These are phyloP conservation scores for Aspergillus sp. DNA, from an alignment of 2,329 filamentous ascomycete species.

Conservation along the genomic window DNA sequence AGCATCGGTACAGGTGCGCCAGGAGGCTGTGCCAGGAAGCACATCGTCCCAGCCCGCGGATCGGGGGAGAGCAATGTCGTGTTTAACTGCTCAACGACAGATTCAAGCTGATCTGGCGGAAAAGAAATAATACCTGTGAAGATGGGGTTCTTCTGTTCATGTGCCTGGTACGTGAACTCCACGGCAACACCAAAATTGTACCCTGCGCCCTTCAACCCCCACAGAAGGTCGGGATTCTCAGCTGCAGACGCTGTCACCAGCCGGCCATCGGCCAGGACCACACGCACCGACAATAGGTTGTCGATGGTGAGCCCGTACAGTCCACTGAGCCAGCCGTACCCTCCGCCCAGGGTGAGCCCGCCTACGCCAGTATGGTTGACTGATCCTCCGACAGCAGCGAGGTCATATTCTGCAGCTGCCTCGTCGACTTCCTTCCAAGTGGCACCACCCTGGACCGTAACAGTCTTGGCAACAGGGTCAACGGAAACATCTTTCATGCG, in stretches of 20 bases:
- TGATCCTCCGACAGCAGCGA: conserved; percentile 55
- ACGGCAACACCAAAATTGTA: conserved; percentile 41
- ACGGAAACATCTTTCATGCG: conserved; percentile 46
- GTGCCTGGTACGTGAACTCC: conserved; percentile 36
- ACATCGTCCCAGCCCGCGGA: conserved; percentile 41
- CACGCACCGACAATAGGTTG: conserved; percentile 34
- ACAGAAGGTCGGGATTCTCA: conserved; percentile 44
- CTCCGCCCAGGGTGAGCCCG: conserved; percentile 51
- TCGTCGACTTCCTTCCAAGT: conserved; percentile 50
- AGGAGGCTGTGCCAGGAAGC: conserved; percentile 22
- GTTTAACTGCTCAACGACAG: conserved; percentile 16
- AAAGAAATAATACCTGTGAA: conserved; percentile 28
- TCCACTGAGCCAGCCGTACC: conserved; percentile 50
- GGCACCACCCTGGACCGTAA: conserved; percentile 47
- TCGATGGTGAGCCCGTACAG: conserved; percentile 49
- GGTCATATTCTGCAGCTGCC: conserved; percentile 42
- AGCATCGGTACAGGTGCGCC: conserved; percentile 24
- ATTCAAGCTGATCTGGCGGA: conserved; percentile 16
- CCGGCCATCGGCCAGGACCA: conserved; percentile 36
- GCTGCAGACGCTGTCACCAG: conserved; percentile 32
- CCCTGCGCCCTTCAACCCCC: conserved; percentile 40
- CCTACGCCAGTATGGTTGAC: conserved; percentile 57
- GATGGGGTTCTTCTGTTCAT: conserved; percentile 25
- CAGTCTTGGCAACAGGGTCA: conserved; percentile 37
- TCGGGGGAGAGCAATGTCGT: conserved; percentile 51